Conservation (phyloP, 78 protist species). For the Chrysochromulina tobinii region DNA sequence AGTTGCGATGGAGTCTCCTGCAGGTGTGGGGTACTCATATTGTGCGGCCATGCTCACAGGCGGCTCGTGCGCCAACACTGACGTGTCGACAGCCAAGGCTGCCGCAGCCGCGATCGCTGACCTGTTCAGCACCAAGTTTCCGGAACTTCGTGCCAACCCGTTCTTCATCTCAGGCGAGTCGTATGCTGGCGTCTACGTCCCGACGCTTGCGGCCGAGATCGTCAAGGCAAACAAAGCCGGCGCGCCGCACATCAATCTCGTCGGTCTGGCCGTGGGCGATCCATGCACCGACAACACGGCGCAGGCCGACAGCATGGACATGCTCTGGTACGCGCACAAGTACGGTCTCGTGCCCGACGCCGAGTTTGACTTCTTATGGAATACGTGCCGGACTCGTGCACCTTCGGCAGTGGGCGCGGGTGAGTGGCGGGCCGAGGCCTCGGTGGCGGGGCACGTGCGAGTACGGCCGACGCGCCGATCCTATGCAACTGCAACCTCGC, state of each 20-base stretch:
- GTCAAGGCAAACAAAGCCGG: neutral
- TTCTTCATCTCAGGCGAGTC: conserved; percentile 43
- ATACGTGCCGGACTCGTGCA: neutral
- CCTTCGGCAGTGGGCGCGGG: neutral
- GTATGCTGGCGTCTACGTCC: conserved; percentile 61
- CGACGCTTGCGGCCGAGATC: conserved; percentile 23
- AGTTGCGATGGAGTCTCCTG: conserved; percentile 39
- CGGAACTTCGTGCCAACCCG: neutral
- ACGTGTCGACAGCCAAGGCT: neutral
- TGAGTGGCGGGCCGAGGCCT: neutral
- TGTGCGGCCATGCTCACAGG: neutral
- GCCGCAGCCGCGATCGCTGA: neutral
- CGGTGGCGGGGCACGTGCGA: too few relatives aligned
- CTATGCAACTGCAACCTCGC: too few relatives aligned
- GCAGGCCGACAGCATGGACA: neutral
- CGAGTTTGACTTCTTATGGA: neutral
- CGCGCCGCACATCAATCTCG: neutral
- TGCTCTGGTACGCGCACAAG: conserved; percentile 32
- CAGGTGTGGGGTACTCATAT: conserved; percentile 59
- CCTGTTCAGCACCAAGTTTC: neutral
- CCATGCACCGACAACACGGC: conserved; percentile 16
- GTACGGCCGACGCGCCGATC: too few relatives aligned
- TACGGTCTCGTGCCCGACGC: neutral
- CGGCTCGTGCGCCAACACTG: neutral
- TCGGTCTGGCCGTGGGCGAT: neutral